Base-by-base conservation (phyloP, 768 basidiomycete genomes). In the Calocera cornea region DNA sequence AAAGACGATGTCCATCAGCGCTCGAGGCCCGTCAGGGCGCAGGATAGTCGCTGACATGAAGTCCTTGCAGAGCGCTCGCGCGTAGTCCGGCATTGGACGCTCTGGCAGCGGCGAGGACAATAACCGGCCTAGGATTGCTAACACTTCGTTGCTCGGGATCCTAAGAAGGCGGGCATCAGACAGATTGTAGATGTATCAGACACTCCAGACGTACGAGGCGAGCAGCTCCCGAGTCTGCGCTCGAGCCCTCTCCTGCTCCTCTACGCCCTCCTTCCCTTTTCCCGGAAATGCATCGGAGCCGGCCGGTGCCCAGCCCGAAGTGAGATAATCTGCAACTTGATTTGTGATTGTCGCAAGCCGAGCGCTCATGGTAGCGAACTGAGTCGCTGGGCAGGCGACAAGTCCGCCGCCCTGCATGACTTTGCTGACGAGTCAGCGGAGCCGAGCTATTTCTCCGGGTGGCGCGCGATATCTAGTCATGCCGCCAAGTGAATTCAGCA, bases 1-100 rank as follows among this genome's bases (percentile, higher is more conserved):
- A 65, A 92, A 86, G 0, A 91, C 78, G 11, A 88, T 87, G 11
- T 81, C 79, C 70, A 84, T 86, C 22, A 93, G 80, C 0, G 88
- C 89, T 33, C 79, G 80, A 0, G 92, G 80, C 0, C 92, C 92
- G 27, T 85, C 83, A 0, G 85, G 83, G 24, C 88, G 84, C 24
- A 89, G 76, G 11, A 93, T 33, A 27, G 31, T 12, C 7, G 2
- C 31, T 5, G 27, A 29, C 27, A 60, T 27, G 27, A 60, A 60
- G 2, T 60, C 14, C 22, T 33, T 60, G 54, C 24, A 33, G 2
- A 29, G 5, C 31, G 31, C 10, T 16, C 24, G 54, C 16, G 54
- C 11, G 54, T 60, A 60, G 5, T 12, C 11, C 2, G 54, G 54
- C 14, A 60, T 16, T 11, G 22, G 54, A 5, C 31, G 24, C 14